Percentiles rank a stretch among this genome's conserved stretches.
Conservation (phyloP, 805 yeast species). For the Kluyveromyces lactis region DNA sequence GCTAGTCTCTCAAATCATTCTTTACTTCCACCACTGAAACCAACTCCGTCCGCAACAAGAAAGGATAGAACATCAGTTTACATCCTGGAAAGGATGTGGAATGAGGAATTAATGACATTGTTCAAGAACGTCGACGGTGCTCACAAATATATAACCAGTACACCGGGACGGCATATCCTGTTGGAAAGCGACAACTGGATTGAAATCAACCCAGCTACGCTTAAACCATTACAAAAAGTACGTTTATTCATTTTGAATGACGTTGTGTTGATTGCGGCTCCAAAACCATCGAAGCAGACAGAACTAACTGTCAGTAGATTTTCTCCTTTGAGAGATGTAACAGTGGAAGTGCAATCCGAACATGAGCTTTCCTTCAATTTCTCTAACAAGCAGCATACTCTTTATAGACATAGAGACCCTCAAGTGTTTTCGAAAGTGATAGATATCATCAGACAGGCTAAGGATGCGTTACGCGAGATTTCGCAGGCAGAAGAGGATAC, state of each 20-base stretch:
- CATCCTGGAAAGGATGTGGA: constrained; percentile 77
- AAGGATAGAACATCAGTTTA: constrained; percentile 62
- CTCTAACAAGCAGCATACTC: constrained; percentile 9
- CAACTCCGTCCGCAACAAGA: constrained; percentile 11
- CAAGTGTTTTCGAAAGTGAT: constrained; percentile 34
- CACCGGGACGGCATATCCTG: constrained; percentile 73
- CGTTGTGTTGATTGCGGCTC: constrained; percentile 62
- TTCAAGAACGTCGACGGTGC: constrained; percentile 89
- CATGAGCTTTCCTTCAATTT: constrained; percentile 16
- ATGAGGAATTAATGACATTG: constrained; percentile 54
- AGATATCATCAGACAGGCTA: constrained; percentile 51
- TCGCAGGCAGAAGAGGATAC: constrained; percentile 41
- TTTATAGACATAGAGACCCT: constrained; percentile 21
- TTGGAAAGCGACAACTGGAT: constrained; percentile 80
- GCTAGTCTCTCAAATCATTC: constrained; percentile 9
- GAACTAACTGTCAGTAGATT: constrained; percentile 64
- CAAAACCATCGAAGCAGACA: constrained; percentile 30
- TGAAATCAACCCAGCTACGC: constrained; percentile 77
- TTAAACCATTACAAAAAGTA: constrained; percentile 68
- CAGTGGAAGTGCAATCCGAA: constrained; percentile 29
- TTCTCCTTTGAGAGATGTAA: constrained; percentile 64
- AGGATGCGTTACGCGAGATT: constrained; percentile 50
- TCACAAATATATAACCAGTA: constrained; percentile 63
- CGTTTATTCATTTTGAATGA: constrained; percentile 76
- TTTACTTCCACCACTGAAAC: constrained; percentile 18